phyloP scores from a whole-genome alignment of 2,329 filamentous ascomycete genomes.

The Cercospora sp. region DNA sequence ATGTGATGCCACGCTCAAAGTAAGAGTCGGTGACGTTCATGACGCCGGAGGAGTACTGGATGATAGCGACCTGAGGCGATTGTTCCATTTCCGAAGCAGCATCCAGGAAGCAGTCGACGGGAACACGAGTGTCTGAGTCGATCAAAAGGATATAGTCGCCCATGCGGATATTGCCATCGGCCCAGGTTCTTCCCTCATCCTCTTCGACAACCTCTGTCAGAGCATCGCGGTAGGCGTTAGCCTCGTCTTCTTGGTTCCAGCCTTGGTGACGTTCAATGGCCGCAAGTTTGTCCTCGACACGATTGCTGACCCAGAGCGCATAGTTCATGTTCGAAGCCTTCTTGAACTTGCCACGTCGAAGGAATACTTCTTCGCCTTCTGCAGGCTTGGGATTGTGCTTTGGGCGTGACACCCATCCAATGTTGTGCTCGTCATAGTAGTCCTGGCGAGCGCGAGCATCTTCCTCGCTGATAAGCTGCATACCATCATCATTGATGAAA shows the following conservation, averaged over 20 bases:
- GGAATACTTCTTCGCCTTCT: conserved; percentile 52
- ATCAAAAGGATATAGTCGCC: conserved; percentile 81
- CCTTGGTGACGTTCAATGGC: conserved; percentile 57
- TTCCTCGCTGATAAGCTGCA: conserved; percentile 59
- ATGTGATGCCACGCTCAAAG: conserved; percentile 48
- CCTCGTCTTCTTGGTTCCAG: conserved; percentile 71
- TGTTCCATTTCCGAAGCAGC: conserved; percentile 81
- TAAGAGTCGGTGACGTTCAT: conserved; percentile 77
- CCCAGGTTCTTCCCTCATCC: conserved; percentile 70
- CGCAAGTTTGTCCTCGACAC: conserved; percentile 68
- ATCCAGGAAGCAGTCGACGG: conserved; percentile 73
- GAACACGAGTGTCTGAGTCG: conserved; percentile 78
- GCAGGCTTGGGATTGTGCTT: conserved; percentile 55
- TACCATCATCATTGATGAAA: conserved; percentile 68
- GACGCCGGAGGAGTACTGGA: conserved; percentile 75
- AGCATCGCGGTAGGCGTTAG: conserved; percentile 62
- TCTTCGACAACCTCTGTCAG: conserved; percentile 66
- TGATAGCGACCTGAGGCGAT: conserved; percentile 74
- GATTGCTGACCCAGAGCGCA: conserved; percentile 61
- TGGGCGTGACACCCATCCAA: conserved; percentile 53
- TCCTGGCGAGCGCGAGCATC: conserved; percentile 49
- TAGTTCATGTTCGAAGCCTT: conserved; percentile 77
- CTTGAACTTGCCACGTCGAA: conserved; percentile 67
- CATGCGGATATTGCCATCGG: conserved; percentile 80
- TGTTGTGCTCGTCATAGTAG: conserved; percentile 53